These are phyloP conservation scores for Thalassia testudinum DNA, from an alignment of 116 monocot genomes.

Conservation along the genomic window DNA sequence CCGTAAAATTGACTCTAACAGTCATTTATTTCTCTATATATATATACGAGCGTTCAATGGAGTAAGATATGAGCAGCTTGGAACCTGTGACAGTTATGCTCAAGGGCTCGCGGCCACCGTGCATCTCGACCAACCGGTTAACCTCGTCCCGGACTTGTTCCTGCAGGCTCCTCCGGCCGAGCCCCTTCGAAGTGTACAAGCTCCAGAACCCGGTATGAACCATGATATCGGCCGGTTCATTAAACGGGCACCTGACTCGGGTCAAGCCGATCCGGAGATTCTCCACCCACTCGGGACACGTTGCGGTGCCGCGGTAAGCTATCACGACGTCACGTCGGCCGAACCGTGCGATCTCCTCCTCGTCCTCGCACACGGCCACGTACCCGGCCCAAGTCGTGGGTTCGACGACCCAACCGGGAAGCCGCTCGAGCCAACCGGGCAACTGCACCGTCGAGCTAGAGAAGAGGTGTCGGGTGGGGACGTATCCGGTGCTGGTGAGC, in stretches of 20 bases:
- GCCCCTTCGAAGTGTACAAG: conserved; percentile 38
- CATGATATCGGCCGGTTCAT: conserved; percentile 15
- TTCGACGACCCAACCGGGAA: conserved; percentile 11
- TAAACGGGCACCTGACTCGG: conserved; percentile 1
- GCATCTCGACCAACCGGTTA: conserved; percentile 12
- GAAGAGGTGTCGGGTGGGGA: conserved; percentile 40
- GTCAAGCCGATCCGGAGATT: conserved; percentile 38
- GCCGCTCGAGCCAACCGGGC: conserved; percentile 24
- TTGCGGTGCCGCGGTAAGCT: conserved; percentile 53
- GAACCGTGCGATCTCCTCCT: conserved; percentile 41
- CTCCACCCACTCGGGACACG: conserved; percentile 60
- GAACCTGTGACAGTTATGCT: conserved; percentile 75
- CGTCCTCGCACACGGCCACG: conserved; percentile 54
- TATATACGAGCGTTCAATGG: too few relatives aligned
- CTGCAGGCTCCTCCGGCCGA: conserved; percentile 15
- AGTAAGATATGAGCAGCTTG: too few relatives aligned
- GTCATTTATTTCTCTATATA: too few relatives aligned
- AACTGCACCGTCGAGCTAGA: conserved; percentile 28
- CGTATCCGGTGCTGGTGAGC: conserved; percentile 26
- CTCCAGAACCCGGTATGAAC: conserved; percentile 77
- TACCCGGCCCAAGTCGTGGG: conserved; percentile 71
- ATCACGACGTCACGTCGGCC: conserved; percentile 62
- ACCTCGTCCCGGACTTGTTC: conserved; percentile 35
- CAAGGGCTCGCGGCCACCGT: conserved; percentile 14
- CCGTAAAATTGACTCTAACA: too few relatives aligned